Conservation (phyloP, 176 grass and related monocot species). For the Leersia perrieri region DNA sequence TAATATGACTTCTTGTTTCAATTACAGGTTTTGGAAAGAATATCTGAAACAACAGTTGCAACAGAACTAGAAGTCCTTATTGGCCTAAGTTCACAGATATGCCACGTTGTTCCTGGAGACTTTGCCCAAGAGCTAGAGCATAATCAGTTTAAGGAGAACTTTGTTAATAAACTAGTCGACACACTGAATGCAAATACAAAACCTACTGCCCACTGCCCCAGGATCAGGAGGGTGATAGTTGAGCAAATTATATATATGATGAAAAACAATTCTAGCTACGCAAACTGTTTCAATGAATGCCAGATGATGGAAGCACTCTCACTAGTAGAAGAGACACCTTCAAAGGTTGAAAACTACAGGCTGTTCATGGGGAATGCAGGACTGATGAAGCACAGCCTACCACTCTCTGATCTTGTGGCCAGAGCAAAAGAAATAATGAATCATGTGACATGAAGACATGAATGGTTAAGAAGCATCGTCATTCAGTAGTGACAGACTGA, state of each 20-base stretch:
- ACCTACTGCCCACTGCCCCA: background rate
- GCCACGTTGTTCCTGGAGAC: background rate
- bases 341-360: slow-evolving; percentile 3
- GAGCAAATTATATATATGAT: slow-evolving; percentile 19
- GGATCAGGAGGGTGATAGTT: slow-evolving; percentile 3
- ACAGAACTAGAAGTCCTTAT: slow-evolving; percentile 12
- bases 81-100: slow-evolving; percentile 26
- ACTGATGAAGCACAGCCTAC: background rate
- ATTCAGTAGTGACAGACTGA: background rate
- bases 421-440: background rate
- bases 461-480: background rate
- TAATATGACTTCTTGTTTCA: background rate
- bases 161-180: background rate
- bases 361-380: slow-evolving; percentile 8
- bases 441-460: background rate
- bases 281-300: background rate
- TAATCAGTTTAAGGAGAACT: background rate
- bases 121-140: background rate
- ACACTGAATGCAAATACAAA: background rate
- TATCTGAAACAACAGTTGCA: background rate
- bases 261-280: background rate
- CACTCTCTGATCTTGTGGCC: background rate
- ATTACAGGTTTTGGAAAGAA: slow-evolving; percentile 15
- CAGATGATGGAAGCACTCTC: background rate
- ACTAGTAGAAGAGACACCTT: background rate